Percentiles rank a stretch among this genome's conserved stretches.
Evolutionary conservation across 1,284 basidiomycete species (phyloP).

Genomic region (Cryptococcus neoformans): DNA sequence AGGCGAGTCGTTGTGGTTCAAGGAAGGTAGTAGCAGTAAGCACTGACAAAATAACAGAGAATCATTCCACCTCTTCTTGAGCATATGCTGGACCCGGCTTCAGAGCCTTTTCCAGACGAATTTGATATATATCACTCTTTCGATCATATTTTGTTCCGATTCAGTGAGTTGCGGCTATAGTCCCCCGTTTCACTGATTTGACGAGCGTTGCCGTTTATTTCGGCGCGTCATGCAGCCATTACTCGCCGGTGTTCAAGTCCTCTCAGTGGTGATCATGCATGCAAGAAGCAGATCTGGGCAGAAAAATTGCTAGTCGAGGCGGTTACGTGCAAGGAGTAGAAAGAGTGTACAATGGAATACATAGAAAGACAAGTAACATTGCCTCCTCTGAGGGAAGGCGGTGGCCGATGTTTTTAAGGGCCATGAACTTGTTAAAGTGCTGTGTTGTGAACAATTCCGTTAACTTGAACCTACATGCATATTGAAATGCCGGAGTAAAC

Average conservation of each 20-base stretch:
- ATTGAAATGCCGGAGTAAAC: too few species aligned
- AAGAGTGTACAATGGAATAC: too few species aligned
- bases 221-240: background rate
- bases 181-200: background rate
- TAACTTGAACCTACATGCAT: too few species aligned
- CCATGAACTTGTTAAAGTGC: too few species aligned
- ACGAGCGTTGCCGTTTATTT: background rate
- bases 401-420: background rate
- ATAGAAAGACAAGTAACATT: too few species aligned
- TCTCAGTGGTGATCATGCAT: background rate
- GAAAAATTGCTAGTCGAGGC: background rate
- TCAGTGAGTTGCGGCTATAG: background rate
- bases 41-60: background rate
- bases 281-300: background rate
- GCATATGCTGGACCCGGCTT: background rate
- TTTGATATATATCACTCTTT: background rate
- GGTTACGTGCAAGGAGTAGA: background rate
- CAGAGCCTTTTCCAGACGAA: background rate
- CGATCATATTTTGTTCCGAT: background rate
- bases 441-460: too few species aligned
- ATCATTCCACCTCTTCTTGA: background rate
- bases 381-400: too few species aligned
- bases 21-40: background rate
- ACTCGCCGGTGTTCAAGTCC: background rate
- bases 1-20: background rate